Base-by-base conservation (phyloP, 1,139 yeast species). In the Saccharomyces hybrid region DNA sequence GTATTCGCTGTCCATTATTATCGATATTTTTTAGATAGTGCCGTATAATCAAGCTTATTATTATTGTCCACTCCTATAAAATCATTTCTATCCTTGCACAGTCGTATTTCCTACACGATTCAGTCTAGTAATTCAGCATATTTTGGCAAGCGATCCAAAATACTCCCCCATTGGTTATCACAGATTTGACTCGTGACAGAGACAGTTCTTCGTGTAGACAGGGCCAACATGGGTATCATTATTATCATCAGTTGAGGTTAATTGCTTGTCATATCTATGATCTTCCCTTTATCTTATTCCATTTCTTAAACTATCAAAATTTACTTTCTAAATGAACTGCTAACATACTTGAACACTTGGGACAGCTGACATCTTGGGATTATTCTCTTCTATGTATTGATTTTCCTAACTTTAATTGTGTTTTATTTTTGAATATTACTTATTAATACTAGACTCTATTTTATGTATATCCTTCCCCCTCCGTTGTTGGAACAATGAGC, bases 261-360 rank as follows among this genome's bases (percentile, higher is more conserved):
- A 11, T 11, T 41, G 29, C 24, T 26, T 41, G 19, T n/a, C 21
- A 12, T 28, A 26, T 9, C 26, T 14, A 7, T 34, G 19, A 4
- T 16, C 19, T 19, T 9, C 19, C 12, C 24, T 9, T 38, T 21
- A 19, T 16, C 24, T 16, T 19, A 38, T 9, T 38, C 44, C 44
- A 38, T 38, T 19, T 8, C 19, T 12, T 19, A 38, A 8, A 9
- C 24, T 19, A 38, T 38, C 24, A 16, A 38, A 38, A 5, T 14
- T 38, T 38, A 27, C 14, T 19, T 9, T 38, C 12, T 48, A 52
- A 24, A 24, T 24, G 49, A 59, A 80, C 84, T 38, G 44, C 16
- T 16, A 38, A 38, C 44, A 79, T 80, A 80, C 84, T 79, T 81
- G 85, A 74, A 81, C 85, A 77, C 84, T 80, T 79, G 82, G 84